Base-by-base conservation (phyloP, 2,329 filamentous ascomycete species). In the Aspergillus awamori region DNA sequence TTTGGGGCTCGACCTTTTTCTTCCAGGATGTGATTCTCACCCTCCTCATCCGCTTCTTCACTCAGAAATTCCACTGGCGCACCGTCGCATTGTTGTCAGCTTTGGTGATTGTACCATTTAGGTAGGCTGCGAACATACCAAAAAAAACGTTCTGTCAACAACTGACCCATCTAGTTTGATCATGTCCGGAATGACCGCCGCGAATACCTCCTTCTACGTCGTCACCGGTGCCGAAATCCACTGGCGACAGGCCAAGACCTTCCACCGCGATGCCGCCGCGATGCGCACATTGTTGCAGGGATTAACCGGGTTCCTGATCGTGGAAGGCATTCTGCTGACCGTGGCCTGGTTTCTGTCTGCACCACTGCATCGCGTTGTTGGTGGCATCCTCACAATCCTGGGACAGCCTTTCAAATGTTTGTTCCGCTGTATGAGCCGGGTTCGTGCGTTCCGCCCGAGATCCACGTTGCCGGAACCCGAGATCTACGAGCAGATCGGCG, bases 181-280 rank as follows among this genome's bases (percentile, higher is more conserved):
- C 10, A 67, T 75, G 56, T 74, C 72, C 17, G 70, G 68, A 41
- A 75, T 75, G 73, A 67, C 72, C 36, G 63, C 72, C 6, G 67
- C 74, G 33, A 75, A 75, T 52, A 68, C 67, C 52, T 75, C 72
- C 36, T 74, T 76, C 53, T 76, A 71, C 53, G 57, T 74, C 26
- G 68, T 70, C 11, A 74, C 70, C 38, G 74, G 74, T 7, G 72
- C 74, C 28, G 74, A 76, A 61, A 75, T 76, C 43, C 74, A 76
- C 65, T 76, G 74, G 74, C 67, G 70, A 58, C 73, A 75, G 55
- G 70, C 72, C 43, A 69, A 67, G 30, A 66, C 68, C 30, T 74
- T 75, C 61, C 72, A 72, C 47, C 64, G 67, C 54, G 72, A 75
- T 57, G 71, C 74, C 2, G 73, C 73, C 7, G 72, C 73, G 24